Evolutionary conservation across 148 eudicot species (phyloP), one percentile per base, ranked within the genome.

Genomic region (Dysphania ambrosioides): DNA sequence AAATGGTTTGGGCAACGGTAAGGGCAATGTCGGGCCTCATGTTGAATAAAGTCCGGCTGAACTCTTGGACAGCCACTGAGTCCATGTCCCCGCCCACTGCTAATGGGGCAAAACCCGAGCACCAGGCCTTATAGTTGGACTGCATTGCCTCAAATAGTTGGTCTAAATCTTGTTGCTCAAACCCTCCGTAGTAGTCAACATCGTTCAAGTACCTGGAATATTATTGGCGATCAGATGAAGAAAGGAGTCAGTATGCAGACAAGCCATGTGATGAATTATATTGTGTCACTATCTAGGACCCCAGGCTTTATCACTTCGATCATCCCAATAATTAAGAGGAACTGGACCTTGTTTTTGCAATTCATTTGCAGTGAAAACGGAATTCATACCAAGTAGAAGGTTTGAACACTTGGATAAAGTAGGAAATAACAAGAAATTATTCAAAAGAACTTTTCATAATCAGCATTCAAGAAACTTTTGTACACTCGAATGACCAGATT

Each of bases 21-120:
- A 93, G 47, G 41, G 97, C 97, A 1, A 93, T 93, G 72, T 93
- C 98, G 0, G 98, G 98, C 38, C 98, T 84, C 97, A 93, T 93
- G 77, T 91, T 93, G 87, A 93, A 93, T 32, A 93, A 60, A 7
- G 97, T 93, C 38, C 98, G 83, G 75, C 98, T 89, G 73, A 91
- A 93, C 70, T 93, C 98, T 74, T 93, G 98, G 47, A 93, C 94
- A 24, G 92, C 90, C 19, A 86, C 87, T 0, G 94, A 91, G n/a
- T 93, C 94, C 94, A 93, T 89, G 78, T 93, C 98, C 1, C 92
- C 97, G 0, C 98, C 98, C 5, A 93, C 91, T 0, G 87, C 90
- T 36, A 93, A 64, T 0, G 98, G 98, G 9, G 97, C 98, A 40
- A 91, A 93, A 0, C 97, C 97, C 0, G 85, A 76, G 70, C 91